phyloP scores from a whole-genome alignment of 2,329 filamentous ascomycete genomes.

The Albifimbria verrucaria region DNA sequence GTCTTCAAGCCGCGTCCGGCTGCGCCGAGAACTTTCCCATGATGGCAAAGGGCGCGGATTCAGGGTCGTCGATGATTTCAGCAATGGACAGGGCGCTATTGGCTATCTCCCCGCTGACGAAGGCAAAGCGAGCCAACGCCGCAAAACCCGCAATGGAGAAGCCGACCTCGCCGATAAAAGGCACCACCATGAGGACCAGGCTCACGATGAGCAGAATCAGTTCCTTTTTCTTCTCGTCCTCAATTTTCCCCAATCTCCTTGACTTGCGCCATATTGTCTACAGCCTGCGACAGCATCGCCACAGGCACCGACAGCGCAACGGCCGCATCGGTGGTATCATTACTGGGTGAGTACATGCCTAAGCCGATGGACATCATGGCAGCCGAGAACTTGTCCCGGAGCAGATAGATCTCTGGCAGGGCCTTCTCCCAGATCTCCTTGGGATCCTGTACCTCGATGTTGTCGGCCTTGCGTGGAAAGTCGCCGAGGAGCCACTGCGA shows the following conservation, averaged over 20 bases:
- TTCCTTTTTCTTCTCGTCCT: slow-evolving; percentile 15
- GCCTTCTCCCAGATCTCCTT: slow-evolving; percentile 8
- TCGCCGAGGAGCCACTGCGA: background rate
- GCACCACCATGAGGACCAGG: slow-evolving; percentile 45
- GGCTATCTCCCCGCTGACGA: slow-evolving; percentile 16
- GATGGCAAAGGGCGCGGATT: slow-evolving; percentile 22
- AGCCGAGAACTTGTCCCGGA: background rate
- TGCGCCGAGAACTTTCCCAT: slow-evolving; percentile 13
- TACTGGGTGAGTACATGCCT: background rate
- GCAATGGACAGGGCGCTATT: slow-evolving; percentile 17
- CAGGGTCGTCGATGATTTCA: slow-evolving; percentile 18
- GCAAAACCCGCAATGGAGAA: background rate
- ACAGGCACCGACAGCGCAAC: slow-evolving; percentile 11
- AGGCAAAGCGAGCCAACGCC: slow-evolving; percentile 7
- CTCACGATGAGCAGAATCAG: slow-evolving; percentile 33
- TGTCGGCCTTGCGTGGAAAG: slow-evolving; percentile 1
- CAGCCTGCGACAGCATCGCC: slow-evolving; percentile 19
- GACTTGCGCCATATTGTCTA: slow-evolving; percentile 17
- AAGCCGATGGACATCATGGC: slow-evolving; percentile 2
- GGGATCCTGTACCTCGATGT: slow-evolving; percentile 7
- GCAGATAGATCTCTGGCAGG: background rate
- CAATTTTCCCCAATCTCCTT: slow-evolving; percentile 20
- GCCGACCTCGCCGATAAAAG: slow-evolving; percentile 40
- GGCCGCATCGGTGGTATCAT: background rate
- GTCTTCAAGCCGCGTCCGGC: background rate